These are phyloP conservation scores for Xylaria flabelliformis DNA, from an alignment of 495 filamentous ascomycete species.

Conservation along the genomic window DNA sequence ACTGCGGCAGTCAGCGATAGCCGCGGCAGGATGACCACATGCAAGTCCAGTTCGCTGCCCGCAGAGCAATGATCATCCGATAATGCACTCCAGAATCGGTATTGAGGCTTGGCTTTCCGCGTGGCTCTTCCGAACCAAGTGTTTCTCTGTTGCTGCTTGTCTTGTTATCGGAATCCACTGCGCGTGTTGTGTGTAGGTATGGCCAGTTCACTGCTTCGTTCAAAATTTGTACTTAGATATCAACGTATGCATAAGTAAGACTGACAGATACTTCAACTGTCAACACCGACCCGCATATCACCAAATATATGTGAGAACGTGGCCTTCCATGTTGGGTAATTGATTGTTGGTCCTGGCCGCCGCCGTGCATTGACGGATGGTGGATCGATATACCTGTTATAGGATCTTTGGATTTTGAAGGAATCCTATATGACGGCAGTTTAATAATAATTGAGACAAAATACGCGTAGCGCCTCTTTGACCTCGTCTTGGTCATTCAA, in stretches of 20 bases:
- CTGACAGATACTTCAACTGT: neutral
- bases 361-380: neutral
- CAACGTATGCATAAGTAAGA: neutral
- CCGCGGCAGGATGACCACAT: conserved; percentile 21
- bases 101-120: conserved; percentile 21
- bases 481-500: neutral
- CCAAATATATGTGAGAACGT: neutral
- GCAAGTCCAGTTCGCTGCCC: conserved; percentile 27
- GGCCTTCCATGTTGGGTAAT: conserved; percentile 13
- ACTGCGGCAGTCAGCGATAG: conserved; percentile 13
- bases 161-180: neutral
- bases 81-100: conserved; percentile 27
- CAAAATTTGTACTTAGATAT: neutral
- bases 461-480: neutral
- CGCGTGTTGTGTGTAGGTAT: neutral
- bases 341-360: neutral
- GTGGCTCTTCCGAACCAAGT: conserved; percentile 23
- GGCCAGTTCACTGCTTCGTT: neutral
- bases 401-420: conserved; percentile 14
- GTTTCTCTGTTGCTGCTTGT: conserved; percentile 1
- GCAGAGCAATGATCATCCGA: conserved; percentile 21
- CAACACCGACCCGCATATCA: neutral
- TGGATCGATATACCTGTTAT: conserved; percentile 11
- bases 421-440: conserved; percentile 14
- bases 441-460: neutral